These are phyloP conservation scores for Kwoniella dejecticola DNA, from an alignment of 768 basidiomycete genomes.

Conservation along the genomic window DNA sequence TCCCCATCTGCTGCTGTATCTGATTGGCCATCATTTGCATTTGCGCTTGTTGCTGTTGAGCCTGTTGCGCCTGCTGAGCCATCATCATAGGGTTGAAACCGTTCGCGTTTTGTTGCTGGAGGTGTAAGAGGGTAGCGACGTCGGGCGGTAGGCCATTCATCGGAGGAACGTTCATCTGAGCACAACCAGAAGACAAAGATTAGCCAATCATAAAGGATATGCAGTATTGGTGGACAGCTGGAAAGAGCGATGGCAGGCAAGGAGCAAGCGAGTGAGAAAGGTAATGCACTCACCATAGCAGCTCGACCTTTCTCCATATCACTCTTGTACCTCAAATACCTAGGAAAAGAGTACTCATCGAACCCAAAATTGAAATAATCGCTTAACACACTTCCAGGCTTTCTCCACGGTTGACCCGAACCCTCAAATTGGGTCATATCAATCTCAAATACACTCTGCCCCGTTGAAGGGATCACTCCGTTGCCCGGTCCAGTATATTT, in stretches of 20 bases:
- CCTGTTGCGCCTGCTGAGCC: slow-evolving; percentile 12
- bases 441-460: slow-evolving; percentile 70
- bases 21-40: slow-evolving; percentile 62
- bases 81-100: slow-evolving; percentile 6
- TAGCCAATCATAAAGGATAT: no score
- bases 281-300: slow-evolving; percentile 42
- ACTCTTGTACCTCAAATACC: slow-evolving; percentile 61
- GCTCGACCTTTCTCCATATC: slow-evolving; percentile 53
- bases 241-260: no score
- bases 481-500: slow-evolving; percentile 65
- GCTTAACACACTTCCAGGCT: slow-evolving; percentile 86
- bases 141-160: slow-evolving; percentile 21
- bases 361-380: slow-evolving; percentile 99
- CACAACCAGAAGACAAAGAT: no score
- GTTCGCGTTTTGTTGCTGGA: slow-evolving; percentile 15
- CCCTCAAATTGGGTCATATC: slow-evolving; percentile 63
- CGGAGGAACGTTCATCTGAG: slow-evolving; percentile 16
- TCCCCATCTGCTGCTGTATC: slow-evolving; percentile 37
- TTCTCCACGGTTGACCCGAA: slow-evolving; percentile 84
- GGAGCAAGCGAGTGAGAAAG: background rate
- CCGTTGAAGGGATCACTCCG: slow-evolving; percentile 61
- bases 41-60: slow-evolving; percentile 16
- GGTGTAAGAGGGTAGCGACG: slow-evolving; percentile 20
- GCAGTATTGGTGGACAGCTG: no score
- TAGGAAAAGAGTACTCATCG: slow-evolving; percentile 94